Base-by-base conservation (phyloP, 2,329 filamentous ascomycete species). In the Blastomyces silverae region DNA sequence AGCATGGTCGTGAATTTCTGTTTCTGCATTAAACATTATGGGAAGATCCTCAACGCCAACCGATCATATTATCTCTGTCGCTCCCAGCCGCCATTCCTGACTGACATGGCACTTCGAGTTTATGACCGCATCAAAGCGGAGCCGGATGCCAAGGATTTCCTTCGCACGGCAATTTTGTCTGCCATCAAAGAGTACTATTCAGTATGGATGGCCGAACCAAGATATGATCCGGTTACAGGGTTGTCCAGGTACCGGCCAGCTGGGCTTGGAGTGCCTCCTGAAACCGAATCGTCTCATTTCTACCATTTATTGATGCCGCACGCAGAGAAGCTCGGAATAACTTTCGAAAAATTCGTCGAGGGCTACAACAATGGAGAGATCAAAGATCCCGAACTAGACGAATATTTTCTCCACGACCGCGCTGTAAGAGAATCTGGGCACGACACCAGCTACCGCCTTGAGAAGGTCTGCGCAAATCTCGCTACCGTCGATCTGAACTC, bases 1-100 rank as follows among this genome's bases (percentile, higher is more conserved):
- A 85, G 89, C 61, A 97, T 99, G 91, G 92, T 97, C 62, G 83
- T 85, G 71, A 96, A 99, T 80, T 97, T 97, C 77, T 95, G 91
- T 77, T 99, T 99, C 81, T 96, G 91, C 79, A 97, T 99, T 77
- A 88, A 92, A 75, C 93, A 99, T 78, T 99, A 99, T 75, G 93
- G 92, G 72, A 99, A 97, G 81, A 96, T 99, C 66, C 85, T 97
- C 69, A 99, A 99, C 77, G 94, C 94, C 62, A 99, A 94, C 65
- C 86, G 94, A 46, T 92, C 92, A 1, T 99, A 99, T 81, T 99
- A 99, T 74, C 86, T 99, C 20, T 89, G 87, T 68, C 89, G 94
- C 65, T 97, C 94, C 1, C 94, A 99, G 77, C 94, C 94, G 1
- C 94, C 94, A 0, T 97, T 99, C 79, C 81, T 99, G 64, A 99